Evolutionary conservation across 306 rosid genomes (phyloP).

Genomic region (Vigna reflexopilosa): DNA sequence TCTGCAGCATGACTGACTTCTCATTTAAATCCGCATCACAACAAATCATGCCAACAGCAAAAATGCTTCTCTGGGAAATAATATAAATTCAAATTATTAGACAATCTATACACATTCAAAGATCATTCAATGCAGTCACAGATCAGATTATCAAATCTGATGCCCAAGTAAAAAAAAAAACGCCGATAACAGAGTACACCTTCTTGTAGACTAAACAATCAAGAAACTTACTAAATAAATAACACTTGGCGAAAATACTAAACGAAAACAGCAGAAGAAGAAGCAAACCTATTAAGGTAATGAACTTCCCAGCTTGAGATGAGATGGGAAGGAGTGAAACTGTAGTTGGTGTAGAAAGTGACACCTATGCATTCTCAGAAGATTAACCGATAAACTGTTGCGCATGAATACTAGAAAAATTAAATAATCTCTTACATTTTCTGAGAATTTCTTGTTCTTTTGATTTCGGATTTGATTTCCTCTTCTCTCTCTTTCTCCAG

Average conservation of each 20-base stretch:
- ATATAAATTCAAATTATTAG: slow-evolving; percentile 40
- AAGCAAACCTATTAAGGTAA: slow-evolving; percentile 83
- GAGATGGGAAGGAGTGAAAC: slow-evolving; percentile 73
- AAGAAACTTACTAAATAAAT: background rate
- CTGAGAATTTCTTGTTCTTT: slow-evolving; percentile 68
- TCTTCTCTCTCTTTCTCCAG: slow-evolving; percentile 57
- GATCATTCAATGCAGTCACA: slow-evolving; percentile 21
- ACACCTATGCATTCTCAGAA: slow-evolving; percentile 55
- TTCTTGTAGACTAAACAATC: slow-evolving; percentile 12
- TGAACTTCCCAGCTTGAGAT: slow-evolving; percentile 90
- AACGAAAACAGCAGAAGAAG: background rate
- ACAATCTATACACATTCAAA: slow-evolving; percentile 4
- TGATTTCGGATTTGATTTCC: slow-evolving; percentile 74
- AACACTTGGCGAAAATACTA: background rate
- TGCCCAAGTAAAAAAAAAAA: background rate
- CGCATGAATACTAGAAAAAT: background rate
- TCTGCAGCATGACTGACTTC: slow-evolving; percentile 84
- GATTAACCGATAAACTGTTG: slow-evolving; percentile 12
- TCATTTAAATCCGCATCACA: slow-evolving; percentile 92
- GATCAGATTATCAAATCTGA: slow-evolving; percentile 37
- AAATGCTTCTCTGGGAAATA: slow-evolving; percentile 76
- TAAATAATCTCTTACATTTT: slow-evolving; percentile 62
- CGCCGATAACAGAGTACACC: background rate
- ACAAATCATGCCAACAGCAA: slow-evolving; percentile 87
- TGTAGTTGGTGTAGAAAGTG: slow-evolving; percentile 75